A percentile compares a stretch with the other conserved stretches of the same genome.
Evolutionary conservation across 2,329 filamentous ascomycete genomes (phyloP).

Genomic region (Sporothrix pallida): DNA sequence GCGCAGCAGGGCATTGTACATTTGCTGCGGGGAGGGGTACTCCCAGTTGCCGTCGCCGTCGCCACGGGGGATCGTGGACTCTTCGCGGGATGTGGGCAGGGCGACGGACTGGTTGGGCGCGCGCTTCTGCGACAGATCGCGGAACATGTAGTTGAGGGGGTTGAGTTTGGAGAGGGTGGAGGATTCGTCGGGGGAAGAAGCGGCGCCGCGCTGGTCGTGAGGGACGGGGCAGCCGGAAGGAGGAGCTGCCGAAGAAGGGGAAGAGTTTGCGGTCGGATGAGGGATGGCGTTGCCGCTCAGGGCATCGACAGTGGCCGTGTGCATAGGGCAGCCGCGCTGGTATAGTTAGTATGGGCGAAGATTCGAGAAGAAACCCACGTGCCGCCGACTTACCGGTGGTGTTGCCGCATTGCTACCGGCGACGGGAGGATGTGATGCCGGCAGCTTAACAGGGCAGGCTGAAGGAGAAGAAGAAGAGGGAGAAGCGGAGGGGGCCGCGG

Average conservation of each 20-base stretch:
- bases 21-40: slow-evolving; percentile 97
- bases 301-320: slow-evolving; percentile 58
- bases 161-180: slow-evolving; percentile 60
- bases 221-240: slow-evolving; percentile 53
- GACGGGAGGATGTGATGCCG: slow-evolving; percentile 36
- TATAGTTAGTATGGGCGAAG: slow-evolving; percentile 10
- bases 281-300: slow-evolving; percentile 46
- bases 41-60: slow-evolving; percentile 85
- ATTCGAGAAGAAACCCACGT: too few relatives aligned
- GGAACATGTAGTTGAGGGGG: slow-evolving; percentile 94
- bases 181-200: slow-evolving; percentile 36
- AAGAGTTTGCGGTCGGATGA: slow-evolving; percentile 34
- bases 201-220: slow-evolving; percentile 35
- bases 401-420: slow-evolving; percentile 40
- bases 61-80: slow-evolving; percentile 89
- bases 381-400: slow-evolving; percentile 52
- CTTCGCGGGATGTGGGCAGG: slow-evolving; percentile 80
- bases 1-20: slow-evolving; percentile 97
- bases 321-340: slow-evolving; percentile 64
- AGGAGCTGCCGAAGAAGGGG: slow-evolving; percentile 42
- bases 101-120: slow-evolving; percentile 73
- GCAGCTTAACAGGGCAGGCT: slow-evolving; percentile 32
- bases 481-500: slow-evolving; percentile 36
- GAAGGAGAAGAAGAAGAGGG: slow-evolving; percentile 21
- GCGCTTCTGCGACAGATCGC: slow-evolving; percentile 78